Percentiles rank a stretch among this genome's conserved stretches.
Evolutionary conservation across 2,329 filamentous ascomycete species (phyloP).

Genomic region (Cladophialophora psammophila): DNA sequence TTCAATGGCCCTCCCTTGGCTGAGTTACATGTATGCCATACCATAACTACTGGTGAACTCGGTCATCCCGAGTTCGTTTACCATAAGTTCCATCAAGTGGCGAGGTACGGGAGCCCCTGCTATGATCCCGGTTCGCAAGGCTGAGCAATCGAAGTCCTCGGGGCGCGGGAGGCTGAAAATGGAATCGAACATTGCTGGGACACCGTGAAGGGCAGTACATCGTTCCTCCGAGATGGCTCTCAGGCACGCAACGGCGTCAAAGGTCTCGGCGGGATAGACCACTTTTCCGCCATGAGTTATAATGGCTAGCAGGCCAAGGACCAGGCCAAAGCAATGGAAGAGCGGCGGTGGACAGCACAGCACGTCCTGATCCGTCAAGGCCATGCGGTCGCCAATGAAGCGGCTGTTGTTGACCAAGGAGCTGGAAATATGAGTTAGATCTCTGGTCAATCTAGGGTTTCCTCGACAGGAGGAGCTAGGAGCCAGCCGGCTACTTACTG

Average conservation of each 20-base stretch:
- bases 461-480: not conserved
- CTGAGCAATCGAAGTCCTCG: conserved; percentile 56
- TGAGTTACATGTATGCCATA: conserved; percentile 7
- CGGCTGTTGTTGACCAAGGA: conserved; percentile 68
- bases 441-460: not conserved
- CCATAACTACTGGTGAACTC: conserved; percentile 73
- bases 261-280: conserved; percentile 77
- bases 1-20: not conserved
- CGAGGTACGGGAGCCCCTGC: conserved; percentile 79
- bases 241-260: conserved; percentile 72
- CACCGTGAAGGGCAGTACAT: conserved; percentile 79
- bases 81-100: conserved; percentile 75
- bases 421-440: conserved; percentile 38
- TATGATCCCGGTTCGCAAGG: conserved; percentile 77
- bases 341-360: conserved; percentile 83
- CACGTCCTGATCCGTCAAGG: conserved; percentile 69
- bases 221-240: conserved; percentile 70
- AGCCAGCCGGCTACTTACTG: conserved; percentile 56
- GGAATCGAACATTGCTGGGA: conserved; percentile 84
- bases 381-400: conserved; percentile 77
- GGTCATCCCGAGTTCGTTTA: conserved; percentile 75
- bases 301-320: conserved; percentile 75
- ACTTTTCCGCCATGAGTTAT: conserved; percentile 78
- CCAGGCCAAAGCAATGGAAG: conserved; percentile 86
- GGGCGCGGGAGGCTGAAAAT: conserved; percentile 60